A percentile compares a stretch with the other conserved stretches of the same genome.
These are phyloP conservation scores for Lathyrus sativus DNA, from an alignment of 306 rosid genomes.

Conservation along the genomic window DNA sequence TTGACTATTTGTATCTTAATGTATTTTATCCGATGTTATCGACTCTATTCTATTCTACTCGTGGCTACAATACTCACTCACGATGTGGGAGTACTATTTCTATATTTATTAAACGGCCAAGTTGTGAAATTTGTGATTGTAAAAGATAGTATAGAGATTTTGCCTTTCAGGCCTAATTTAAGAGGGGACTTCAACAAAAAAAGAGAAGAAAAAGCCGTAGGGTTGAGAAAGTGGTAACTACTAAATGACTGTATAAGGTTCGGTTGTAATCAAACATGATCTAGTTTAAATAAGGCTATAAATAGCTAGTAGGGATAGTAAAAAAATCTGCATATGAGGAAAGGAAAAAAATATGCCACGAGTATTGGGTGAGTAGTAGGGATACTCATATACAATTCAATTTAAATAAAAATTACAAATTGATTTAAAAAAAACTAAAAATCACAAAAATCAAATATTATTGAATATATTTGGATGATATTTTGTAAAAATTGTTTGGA, in stretches of 20 bases:
- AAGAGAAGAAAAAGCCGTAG: background rate
- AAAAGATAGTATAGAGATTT: background rate
- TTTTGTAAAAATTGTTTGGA: too few species aligned
- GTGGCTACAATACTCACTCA: background rate
- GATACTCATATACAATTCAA: too few species aligned
- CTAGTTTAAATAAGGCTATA: background rate
- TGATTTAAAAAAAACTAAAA: too few species aligned
- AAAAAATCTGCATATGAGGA: too few species aligned
- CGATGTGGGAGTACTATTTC: background rate
- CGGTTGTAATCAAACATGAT: background rate
- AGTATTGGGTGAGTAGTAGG: too few species aligned
- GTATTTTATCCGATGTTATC: conserved; percentile 16
- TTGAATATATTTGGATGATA: too few species aligned
- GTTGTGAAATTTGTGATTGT: background rate
- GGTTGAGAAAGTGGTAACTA: background rate
- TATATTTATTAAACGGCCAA: background rate
- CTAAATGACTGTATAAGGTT: too few species aligned
- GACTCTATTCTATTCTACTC: background rate
- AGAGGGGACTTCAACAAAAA: background rate
- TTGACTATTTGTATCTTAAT: conserved; percentile 22
- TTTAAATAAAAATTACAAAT: too few species aligned
- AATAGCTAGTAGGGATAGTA: too few species aligned
- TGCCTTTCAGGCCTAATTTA: background rate
- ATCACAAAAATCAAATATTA: too few species aligned
- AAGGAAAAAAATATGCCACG: too few species aligned